Conservation (phyloP, 257 asterid species). For the Hygrophila difformis region DNA sequence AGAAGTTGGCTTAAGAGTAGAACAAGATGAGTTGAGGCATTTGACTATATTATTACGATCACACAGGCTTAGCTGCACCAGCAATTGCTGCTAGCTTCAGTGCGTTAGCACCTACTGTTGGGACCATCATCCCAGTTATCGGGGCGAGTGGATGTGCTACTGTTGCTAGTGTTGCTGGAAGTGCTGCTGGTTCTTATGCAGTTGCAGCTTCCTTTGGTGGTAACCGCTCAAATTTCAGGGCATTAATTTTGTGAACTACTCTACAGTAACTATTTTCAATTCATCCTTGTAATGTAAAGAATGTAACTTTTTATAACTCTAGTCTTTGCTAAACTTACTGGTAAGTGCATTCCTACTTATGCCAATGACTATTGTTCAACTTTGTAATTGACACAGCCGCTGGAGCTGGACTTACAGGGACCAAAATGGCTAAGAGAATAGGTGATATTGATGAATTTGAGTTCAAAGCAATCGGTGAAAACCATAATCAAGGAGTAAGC, state of each 20-base stretch:
- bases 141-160: slow-evolving; percentile 97
- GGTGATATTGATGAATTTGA: slow-evolving; percentile 95
- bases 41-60: too few species aligned
- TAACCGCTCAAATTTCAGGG: slow-evolving; percentile 17
- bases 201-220: slow-evolving; percentile 99
- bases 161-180: slow-evolving; percentile 90
- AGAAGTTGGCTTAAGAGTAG: too few species aligned
- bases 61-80: slow-evolving; percentile 95
- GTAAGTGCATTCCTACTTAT: neutral
- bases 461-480: slow-evolving; percentile 78
- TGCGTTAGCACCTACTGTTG: slow-evolving; percentile 90
- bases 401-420: slow-evolving; percentile 98
- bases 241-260: slow-evolving; percentile 4
- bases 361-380: neutral
- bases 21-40: too few species aligned
- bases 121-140: slow-evolving; percentile 76
- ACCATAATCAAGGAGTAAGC: slow-evolving; percentile 95
- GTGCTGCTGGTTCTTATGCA: slow-evolving; percentile 96
- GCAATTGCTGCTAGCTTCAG: slow-evolving; percentile 95
- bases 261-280: too few species aligned
- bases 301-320: too few species aligned
- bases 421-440: slow-evolving; percentile 83
- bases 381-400: slow-evolving; percentile 51
- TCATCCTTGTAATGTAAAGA: too few species aligned
- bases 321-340: slow-evolving; percentile 1